Conservation (phyloP, 192 early-diverging fungal genomes). For the Coemansia sp. region DNA sequence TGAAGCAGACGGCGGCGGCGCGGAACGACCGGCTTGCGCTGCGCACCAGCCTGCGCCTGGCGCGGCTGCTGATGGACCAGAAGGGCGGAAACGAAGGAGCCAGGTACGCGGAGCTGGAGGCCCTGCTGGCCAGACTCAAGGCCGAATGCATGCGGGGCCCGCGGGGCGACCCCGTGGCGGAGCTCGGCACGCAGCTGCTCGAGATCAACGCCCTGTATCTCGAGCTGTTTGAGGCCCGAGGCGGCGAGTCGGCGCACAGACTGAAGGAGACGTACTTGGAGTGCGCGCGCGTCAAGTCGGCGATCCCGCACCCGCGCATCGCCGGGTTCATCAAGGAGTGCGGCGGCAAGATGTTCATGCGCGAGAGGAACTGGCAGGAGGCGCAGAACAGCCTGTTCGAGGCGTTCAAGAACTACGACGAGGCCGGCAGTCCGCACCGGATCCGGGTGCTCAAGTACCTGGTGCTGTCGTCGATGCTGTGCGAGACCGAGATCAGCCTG, state of each 20-base stretch:
- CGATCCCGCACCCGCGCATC: slow-evolving; percentile 94
- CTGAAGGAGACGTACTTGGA: slow-evolving; percentile 91
- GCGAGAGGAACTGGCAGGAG: slow-evolving; percentile 86
- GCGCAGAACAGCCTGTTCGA: slow-evolving; percentile 96
- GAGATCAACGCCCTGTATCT: slow-evolving; percentile 96
- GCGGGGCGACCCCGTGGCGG: slow-evolving; percentile 54
- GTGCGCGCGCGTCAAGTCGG: slow-evolving; percentile 84
- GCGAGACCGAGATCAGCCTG: slow-evolving; percentile 93
- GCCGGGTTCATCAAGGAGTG: slow-evolving; percentile 97
- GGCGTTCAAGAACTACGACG: slow-evolving; percentile 97
- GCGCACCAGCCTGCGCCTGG: slow-evolving; percentile 46
- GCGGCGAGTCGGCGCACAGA: slow-evolving; percentile 69
- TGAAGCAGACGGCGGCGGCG: slow-evolving; percentile 34
- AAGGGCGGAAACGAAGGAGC: too few species aligned
- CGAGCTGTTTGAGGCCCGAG: slow-evolving; percentile 92
- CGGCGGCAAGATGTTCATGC: slow-evolving; percentile 98
- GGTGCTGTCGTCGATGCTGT: slow-evolving; percentile 95
- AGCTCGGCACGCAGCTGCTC: slow-evolving; percentile 89
- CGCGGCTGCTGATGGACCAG: slow-evolving; percentile 40
- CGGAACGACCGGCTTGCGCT: slow-evolving; percentile 41
- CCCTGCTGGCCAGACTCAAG: slow-evolving; percentile 23
- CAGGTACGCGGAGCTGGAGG: slow-evolving; percentile 16
- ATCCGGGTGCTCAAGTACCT: slow-evolving; percentile 95
- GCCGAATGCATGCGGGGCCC: slow-evolving; percentile 26
- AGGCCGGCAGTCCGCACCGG: slow-evolving; percentile 90